Evolutionary conservation across 306 rosid species (phyloP).

Genomic region (Carpinus viminea): DNA sequence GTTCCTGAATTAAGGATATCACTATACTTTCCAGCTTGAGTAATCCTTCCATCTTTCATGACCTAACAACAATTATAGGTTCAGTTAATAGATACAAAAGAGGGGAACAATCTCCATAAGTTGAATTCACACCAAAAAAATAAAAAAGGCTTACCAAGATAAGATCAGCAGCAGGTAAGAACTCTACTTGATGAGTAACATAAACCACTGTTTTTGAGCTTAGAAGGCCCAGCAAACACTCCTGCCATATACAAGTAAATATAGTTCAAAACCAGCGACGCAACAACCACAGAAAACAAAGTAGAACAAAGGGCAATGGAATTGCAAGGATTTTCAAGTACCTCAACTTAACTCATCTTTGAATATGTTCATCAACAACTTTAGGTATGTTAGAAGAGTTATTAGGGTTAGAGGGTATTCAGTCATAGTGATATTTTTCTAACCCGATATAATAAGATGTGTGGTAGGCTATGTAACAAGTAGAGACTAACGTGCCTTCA

Average conservation of each 20-base stretch:
- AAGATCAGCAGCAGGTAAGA: slow-evolving; percentile 82
- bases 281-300: not conserved
- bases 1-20: slow-evolving; percentile 64
- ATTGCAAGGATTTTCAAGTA: not conserved
- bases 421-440: too few relatives aligned
- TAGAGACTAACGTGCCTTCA: too few relatives aligned
- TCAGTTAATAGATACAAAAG: slow-evolving; percentile 1
- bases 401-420: too few relatives aligned
- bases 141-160: slow-evolving; percentile 55
- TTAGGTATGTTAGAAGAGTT: not conserved
- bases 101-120: not conserved
- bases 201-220: slow-evolving; percentile 75
- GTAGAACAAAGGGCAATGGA: not conserved
- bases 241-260: slow-evolving; percentile 38
- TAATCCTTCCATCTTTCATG: slow-evolving; percentile 79
- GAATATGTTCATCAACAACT: not conserved
- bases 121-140: too few relatives aligned
- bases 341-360: not conserved
- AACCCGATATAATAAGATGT: too few relatives aligned
- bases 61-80: slow-evolving; percentile 43
- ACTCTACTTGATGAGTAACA: slow-evolving; percentile 89
- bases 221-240: slow-evolving; percentile 74
- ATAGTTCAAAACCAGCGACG: not conserved
- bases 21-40: slow-evolving; percentile 72
- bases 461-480: too few relatives aligned